Conservation (phyloP, 169 alveolate species). For the Plasmodium adleri region DNA sequence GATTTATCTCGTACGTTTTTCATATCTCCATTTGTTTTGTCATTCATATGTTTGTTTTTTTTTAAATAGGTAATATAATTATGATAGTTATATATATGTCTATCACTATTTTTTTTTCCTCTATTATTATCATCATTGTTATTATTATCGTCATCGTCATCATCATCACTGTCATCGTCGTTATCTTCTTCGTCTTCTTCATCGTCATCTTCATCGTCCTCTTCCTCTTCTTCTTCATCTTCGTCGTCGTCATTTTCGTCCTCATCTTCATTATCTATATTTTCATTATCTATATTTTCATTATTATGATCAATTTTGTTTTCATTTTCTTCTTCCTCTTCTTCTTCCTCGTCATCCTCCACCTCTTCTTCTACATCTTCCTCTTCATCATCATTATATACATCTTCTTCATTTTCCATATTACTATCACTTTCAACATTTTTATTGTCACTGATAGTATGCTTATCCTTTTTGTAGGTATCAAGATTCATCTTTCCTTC, state of each 20-base stretch:
- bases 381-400: slow-evolving; percentile 28
- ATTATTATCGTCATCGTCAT: slow-evolving; percentile 62
- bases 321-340: no score
- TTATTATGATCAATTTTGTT: not conserved
- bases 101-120: slow-evolving; percentile 27
- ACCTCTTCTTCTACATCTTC: not conserved
- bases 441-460: not conserved
- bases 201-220: slow-evolving; percentile 76
- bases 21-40: slow-evolving; percentile 13
- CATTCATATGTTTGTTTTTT: slow-evolving; percentile 7
- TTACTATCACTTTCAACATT: not conserved
- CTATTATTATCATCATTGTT: slow-evolving; percentile 65
- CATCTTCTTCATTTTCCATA: slow-evolving; percentile 70
- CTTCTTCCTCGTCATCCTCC: no score
- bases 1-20: slow-evolving; percentile 4
- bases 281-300: not conserved
- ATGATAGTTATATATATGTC: slow-evolving; percentile 14
- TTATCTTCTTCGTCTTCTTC: slow-evolving; percentile 39
- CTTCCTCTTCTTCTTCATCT: slow-evolving; percentile 57
- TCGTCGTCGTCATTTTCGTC: slow-evolving; percentile 12
- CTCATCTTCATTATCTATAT: not conserved
- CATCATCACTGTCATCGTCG: slow-evolving; percentile 20
- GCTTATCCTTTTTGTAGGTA: not conserved
- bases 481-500: not conserved
- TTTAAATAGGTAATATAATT: slow-evolving; percentile 41